Conservation (phyloP, 1,284 basidiomycete species). For the Veloboletus limbatus region DNA sequence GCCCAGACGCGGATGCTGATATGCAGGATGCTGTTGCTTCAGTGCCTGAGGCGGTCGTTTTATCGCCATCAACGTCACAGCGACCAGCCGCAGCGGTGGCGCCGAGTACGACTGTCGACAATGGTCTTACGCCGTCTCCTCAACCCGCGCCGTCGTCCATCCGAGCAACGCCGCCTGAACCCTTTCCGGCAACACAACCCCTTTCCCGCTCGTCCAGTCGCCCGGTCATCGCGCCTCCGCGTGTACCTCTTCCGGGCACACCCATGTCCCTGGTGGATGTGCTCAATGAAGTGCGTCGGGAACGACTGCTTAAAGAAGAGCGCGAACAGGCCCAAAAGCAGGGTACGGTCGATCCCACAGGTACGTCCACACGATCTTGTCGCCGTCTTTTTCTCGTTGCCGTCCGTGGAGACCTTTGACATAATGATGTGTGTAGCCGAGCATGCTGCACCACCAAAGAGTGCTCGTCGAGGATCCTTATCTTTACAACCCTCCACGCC, state of each 20-base stretch:
- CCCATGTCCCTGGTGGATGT: constrained; percentile 21
- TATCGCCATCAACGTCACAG: neutral
- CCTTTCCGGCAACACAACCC: constrained; percentile 8
- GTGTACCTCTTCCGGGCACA: constrained; percentile 14
- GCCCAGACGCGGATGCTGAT: constrained; percentile 1
- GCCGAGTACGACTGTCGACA: neutral
- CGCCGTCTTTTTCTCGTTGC: too few relatives aligned
- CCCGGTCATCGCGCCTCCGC: constrained; percentile 25
- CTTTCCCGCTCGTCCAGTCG: constrained; percentile 3
- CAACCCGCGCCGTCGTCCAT: constrained; percentile 1
- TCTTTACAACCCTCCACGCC: neutral
- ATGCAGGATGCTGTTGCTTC: constrained; percentile 5
- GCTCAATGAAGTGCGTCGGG: constrained; percentile 22
- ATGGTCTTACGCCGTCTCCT: neutral
- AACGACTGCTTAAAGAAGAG: constrained; percentile 4
- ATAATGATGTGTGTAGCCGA: constrained; percentile 7
- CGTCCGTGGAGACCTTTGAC: too few relatives aligned
- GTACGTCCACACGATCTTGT: constrained; percentile 5
- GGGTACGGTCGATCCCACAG: neutral
- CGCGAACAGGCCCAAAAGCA: neutral
- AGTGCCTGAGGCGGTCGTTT: neutral
- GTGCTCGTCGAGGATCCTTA: neutral
- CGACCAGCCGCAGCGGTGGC: too few relatives aligned
- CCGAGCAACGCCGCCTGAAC: neutral
- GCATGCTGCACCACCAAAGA: neutral